phyloP scores from a whole-genome alignment of 768 basidiomycete species.

The Kwoniella mangroviensis region DNA sequence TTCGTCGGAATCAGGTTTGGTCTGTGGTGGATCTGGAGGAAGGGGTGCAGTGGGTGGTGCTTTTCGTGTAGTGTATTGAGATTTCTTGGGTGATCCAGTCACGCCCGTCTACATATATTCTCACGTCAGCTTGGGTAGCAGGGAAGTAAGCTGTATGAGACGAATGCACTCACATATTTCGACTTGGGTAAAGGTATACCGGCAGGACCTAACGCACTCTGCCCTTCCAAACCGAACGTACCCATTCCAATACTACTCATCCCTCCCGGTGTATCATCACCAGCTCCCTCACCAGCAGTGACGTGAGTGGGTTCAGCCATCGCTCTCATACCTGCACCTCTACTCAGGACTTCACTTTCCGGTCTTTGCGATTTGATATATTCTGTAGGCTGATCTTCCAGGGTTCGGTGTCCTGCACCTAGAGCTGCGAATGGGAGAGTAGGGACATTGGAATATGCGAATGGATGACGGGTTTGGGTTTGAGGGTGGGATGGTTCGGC shows the following conservation, averaged over 20 bases:
- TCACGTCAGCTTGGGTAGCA: not conserved
- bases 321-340: slow-evolving; percentile 34
- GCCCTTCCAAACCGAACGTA: slow-evolving; percentile 39
- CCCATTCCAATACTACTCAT: slow-evolving; percentile 41
- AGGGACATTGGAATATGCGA: slow-evolving; percentile 34
- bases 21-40: slow-evolving; percentile 17
- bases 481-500: slow-evolving; percentile 23
- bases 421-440: slow-evolving; percentile 46
- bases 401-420: not conserved
- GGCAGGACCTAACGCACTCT: slow-evolving; percentile 10
- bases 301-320: slow-evolving; percentile 14
- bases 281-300: slow-evolving; percentile 5
- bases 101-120: not conserved
- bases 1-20: slow-evolving; percentile 30
- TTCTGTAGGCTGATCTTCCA: slow-evolving; percentile 3
- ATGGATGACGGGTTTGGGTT: slow-evolving; percentile 38
- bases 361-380: slow-evolving; percentile 8
- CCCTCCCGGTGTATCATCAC: slow-evolving; percentile 18
- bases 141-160: not conserved
- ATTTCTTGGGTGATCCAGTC: slow-evolving; percentile 18
- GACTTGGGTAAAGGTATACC: slow-evolving; percentile 18
- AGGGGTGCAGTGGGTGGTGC: slow-evolving; percentile 15
- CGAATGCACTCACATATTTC: slow-evolving; percentile 11
- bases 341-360: slow-evolving; percentile 41
- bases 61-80: slow-evolving; percentile 13